Percentiles rank a stretch among this genome's conserved stretches.
Conservation (phyloP, 257 asterid species). For the Przewalskia tangutica region DNA sequence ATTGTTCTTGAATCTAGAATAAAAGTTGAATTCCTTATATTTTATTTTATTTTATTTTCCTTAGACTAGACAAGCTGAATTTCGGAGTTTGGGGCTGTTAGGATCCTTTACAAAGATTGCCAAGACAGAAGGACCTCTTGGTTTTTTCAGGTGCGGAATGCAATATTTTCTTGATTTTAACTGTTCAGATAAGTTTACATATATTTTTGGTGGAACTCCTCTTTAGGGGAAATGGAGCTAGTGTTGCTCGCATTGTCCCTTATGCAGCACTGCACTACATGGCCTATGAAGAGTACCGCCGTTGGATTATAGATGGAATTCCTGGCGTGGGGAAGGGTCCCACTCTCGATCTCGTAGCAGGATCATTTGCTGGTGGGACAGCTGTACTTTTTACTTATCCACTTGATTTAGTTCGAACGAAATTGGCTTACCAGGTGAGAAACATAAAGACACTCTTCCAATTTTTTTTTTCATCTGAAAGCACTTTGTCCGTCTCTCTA, state of each 20-base stretch:
- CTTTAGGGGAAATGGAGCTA: constrained; percentile 93
- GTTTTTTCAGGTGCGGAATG: constrained; percentile 60
- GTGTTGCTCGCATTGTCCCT: constrained; percentile 91
- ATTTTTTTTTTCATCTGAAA: background rate
- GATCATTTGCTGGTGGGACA: constrained; percentile 96
- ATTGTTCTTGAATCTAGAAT: background rate
- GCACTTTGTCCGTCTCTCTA: background rate
- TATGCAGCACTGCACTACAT: constrained; percentile 94
- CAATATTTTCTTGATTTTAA: background rate
- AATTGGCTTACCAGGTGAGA: constrained; percentile 81
- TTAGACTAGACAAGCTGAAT: constrained; percentile 83
- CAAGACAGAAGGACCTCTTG: constrained; percentile 76
- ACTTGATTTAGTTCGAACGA: constrained; percentile 89
- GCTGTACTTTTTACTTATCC: constrained; percentile 94
- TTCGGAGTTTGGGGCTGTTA: constrained; percentile 56
- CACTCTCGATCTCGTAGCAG: constrained; percentile 80
- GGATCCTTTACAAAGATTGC: constrained; percentile 80
- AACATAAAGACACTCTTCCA: background rate
- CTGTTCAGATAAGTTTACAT: background rate
- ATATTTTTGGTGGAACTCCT: background rate
- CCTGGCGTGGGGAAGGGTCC: constrained; percentile 74
- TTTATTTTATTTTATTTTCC: background rate
- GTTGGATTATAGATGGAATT: constrained; percentile 64
- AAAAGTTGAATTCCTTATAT: background rate
- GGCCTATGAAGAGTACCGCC: constrained; percentile 89